Evolutionary conservation across 495 filamentous ascomycete species (phyloP).

Genomic region (Penicillium bialowiezense): DNA sequence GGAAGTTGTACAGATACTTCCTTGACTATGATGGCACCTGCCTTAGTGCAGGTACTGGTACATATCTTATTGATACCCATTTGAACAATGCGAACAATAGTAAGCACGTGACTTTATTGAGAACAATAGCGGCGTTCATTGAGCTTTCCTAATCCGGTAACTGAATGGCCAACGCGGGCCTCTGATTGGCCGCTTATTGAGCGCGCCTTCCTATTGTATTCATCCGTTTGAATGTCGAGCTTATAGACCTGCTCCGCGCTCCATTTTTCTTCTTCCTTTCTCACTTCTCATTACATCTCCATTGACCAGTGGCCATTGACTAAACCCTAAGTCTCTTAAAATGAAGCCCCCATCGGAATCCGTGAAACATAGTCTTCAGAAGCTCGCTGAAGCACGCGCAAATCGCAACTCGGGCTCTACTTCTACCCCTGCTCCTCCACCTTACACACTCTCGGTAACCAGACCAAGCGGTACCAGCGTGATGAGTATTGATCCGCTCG

Average conservation of each 20-base stretch:
- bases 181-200: slow-evolving; percentile 8
- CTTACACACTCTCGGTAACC: slow-evolving; percentile 3
- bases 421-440: slow-evolving; percentile 11
- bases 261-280: background rate
- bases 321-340: background rate
- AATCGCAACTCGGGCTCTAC: slow-evolving; percentile 9
- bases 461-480: background rate
- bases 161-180: background rate
- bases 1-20: background rate
- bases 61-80: slow-evolving; percentile 6
- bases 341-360: slow-evolving; percentile 25
- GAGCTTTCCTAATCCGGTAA: slow-evolving; percentile 2
- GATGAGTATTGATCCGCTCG: slow-evolving; percentile 8
- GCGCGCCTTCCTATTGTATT: slow-evolving; percentile 6
- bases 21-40: background rate
- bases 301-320: too few relatives aligned
- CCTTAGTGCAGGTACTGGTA: background rate
- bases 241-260: background rate
- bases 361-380: slow-evolving; percentile 22
- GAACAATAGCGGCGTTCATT: slow-evolving; percentile 4
- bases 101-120: slow-evolving; percentile 9
- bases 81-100: slow-evolving; percentile 11
- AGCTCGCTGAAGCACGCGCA: slow-evolving; percentile 19
- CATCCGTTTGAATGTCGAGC: slow-evolving; percentile 1
- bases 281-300: background rate